A percentile compares a stretch with the other conserved stretches of the same genome.
phyloP scores from a whole-genome alignment of 352 stramenopile genomes.

The Pythium chondricola region DNA sequence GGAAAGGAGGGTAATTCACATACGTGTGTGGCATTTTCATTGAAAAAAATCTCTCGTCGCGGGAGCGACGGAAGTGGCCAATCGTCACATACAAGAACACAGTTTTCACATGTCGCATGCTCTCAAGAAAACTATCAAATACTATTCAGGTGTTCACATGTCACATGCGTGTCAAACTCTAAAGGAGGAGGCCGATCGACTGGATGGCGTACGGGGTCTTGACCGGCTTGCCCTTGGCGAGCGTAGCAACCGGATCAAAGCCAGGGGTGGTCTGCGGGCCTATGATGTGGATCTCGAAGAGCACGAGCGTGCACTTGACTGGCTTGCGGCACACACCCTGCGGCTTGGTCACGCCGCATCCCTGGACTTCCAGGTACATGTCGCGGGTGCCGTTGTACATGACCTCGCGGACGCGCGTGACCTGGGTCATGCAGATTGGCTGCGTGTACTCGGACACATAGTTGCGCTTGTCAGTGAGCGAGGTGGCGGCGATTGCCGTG shows the following conservation, averaged over 20 bases:
- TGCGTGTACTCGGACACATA: not conserved
- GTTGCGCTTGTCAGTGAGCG: constrained; percentile 5
- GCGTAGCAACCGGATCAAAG: constrained; percentile 1
- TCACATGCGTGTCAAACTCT: too few relatives aligned
- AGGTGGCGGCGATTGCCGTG: constrained; percentile 3
- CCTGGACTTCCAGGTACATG: constrained; percentile 9
- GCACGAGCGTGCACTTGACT: not conserved
- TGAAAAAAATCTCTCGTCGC: too few relatives aligned
- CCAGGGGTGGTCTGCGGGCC: constrained; percentile 3
- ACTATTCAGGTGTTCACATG: not conserved
- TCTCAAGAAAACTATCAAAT: too few relatives aligned
- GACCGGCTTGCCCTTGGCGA: not conserved
- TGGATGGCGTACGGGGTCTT: constrained; percentile 5
- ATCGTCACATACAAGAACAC: too few relatives aligned
- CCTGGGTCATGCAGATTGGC: constrained; percentile 4
- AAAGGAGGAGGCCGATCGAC: constrained; percentile 9
- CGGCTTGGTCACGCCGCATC: constrained; percentile 3
- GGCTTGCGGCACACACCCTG: not conserved
- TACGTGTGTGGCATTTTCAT: too few relatives aligned
- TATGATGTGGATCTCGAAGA: constrained; percentile 8
- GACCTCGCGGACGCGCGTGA: constrained; percentile 9
- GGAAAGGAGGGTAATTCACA: too few relatives aligned
- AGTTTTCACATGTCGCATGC: too few relatives aligned
- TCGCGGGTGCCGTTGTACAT: constrained; percentile 3
- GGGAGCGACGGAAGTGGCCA: too few relatives aligned